phyloP scores from a whole-genome alignment of 2,329 filamentous ascomycete species.

The Stagonosporopsis rhizophila region DNA sequence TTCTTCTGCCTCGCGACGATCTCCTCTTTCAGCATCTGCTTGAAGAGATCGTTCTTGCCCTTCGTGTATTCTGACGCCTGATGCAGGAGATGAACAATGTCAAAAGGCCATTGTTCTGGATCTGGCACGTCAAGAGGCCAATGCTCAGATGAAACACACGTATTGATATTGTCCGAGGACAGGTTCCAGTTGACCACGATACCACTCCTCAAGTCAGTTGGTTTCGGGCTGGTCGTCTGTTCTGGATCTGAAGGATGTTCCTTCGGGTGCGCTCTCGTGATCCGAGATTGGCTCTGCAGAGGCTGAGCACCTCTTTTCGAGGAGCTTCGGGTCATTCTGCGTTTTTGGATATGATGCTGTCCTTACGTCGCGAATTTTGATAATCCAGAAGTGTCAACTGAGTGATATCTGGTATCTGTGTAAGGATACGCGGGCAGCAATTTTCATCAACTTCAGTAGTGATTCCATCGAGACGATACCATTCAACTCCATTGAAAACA shows the following conservation, averaged over 20 bases:
- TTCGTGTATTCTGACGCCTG: not conserved
- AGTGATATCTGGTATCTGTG: not conserved
- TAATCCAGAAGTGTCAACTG: not conserved
- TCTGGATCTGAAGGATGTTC: not conserved
- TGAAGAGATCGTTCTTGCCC: not conserved
- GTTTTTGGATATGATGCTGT: not conserved
- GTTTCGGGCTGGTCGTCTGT: not conserved
- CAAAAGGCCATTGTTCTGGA: constrained; percentile 3
- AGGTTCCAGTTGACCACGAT: constrained; percentile 11
- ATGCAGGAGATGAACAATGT: constrained; percentile 6
- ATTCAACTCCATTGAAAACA: not conserved
- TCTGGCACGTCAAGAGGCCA: constrained; percentile 8
- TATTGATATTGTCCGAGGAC: not conserved
- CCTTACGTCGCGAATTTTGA: not conserved
- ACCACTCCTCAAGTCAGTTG: not conserved
- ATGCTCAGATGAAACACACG: not conserved
- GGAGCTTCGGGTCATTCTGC: not conserved
- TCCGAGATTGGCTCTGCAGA: not conserved
- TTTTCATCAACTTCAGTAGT: not conserved
- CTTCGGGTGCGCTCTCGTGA: not conserved
- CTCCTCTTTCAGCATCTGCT: not conserved
- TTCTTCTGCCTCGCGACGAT: not conserved
- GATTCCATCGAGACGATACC: not conserved
- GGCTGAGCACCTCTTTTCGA: not conserved
- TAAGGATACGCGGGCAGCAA: not conserved